These are phyloP conservation scores for Exophiala bonariae DNA, from an alignment of 2,329 filamentous ascomycete genomes.

Conservation along the genomic window DNA sequence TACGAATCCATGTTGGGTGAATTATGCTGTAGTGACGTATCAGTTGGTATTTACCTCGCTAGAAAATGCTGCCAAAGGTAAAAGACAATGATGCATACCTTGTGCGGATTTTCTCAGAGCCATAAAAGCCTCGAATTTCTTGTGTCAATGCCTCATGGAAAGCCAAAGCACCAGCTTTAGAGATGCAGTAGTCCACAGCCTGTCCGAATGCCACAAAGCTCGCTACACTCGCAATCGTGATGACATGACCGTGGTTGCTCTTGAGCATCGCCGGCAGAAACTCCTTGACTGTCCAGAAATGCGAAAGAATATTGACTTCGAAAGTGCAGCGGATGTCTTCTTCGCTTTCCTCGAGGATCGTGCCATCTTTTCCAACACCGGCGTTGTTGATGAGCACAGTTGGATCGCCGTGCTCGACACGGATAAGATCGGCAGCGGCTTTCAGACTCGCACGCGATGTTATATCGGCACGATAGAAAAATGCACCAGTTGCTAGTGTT, in stretches of 20 bases:
- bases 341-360: constrained; percentile 44
- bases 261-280: constrained; percentile 67
- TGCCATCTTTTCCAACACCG: constrained; percentile 53
- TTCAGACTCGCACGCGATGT: constrained; percentile 57
- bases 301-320: constrained; percentile 67
- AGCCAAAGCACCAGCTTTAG: constrained; percentile 64
- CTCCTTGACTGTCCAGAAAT: constrained; percentile 63
- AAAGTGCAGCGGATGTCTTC: constrained; percentile 56
- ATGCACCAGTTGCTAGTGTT: background rate
- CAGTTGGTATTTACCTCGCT: constrained; percentile 49
- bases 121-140: constrained; percentile 1
- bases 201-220: constrained; percentile 60
- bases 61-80: constrained; percentile 51
- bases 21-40: constrained; percentile 4
- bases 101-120: constrained; percentile 4
- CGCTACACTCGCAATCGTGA: constrained; percentile 66
- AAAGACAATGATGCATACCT: constrained; percentile 33
- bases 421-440: constrained; percentile 41
- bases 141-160: constrained; percentile 61
- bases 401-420: constrained; percentile 59
- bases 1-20: constrained; percentile 11
- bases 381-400: constrained; percentile 73
- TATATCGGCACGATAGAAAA: constrained; percentile 58
- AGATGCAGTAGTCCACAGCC: constrained; percentile 66
- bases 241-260: constrained; percentile 69